These are phyloP conservation scores for Polytrichum commune DNA, from an alignment of 225 moss, liverwort and hornwort species.

Conservation along the genomic window DNA sequence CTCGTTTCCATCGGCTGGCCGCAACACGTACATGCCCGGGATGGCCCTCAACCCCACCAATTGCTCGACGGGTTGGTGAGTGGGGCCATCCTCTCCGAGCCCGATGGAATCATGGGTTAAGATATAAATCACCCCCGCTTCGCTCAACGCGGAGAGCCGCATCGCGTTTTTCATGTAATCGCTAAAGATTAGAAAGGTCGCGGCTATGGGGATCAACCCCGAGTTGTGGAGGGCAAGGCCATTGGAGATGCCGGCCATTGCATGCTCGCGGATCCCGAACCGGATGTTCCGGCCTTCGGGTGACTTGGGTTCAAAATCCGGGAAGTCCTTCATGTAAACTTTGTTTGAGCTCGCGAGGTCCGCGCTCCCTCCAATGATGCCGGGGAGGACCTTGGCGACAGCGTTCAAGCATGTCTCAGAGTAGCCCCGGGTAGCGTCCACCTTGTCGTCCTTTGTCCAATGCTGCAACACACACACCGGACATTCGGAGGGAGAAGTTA, in stretches of 20 bases:
- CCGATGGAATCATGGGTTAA: slow-evolving; percentile 76
- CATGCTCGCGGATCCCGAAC: slow-evolving; percentile 70
- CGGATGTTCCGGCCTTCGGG: slow-evolving; percentile 65
- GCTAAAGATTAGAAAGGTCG: slow-evolving; percentile 68
- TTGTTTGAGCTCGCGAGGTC: slow-evolving; percentile 75
- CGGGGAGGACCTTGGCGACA: slow-evolving; percentile 28
- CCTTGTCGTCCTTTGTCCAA: slow-evolving; percentile 48
- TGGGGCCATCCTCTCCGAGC: slow-evolving; percentile 76
- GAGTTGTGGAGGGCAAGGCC: slow-evolving; percentile 59
- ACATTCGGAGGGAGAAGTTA: too few relatives aligned
- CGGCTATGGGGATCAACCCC: slow-evolving; percentile 64
- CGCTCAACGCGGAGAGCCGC: slow-evolving; percentile 60
- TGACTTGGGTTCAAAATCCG: slow-evolving; percentile 23
- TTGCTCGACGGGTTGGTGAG: slow-evolving; percentile 79
- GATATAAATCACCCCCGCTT: slow-evolving; percentile 67
- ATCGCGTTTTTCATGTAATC: slow-evolving; percentile 79
- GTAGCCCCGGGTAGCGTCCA: slow-evolving; percentile 75
- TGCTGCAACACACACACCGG: slow-evolving; percentile 20
- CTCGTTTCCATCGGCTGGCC: slow-evolving; percentile 69
- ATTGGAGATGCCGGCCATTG: slow-evolving; percentile 72
- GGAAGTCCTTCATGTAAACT: slow-evolving; percentile 34
- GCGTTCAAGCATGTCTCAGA: slow-evolving; percentile 67
- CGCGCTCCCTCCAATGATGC: slow-evolving; percentile 65
- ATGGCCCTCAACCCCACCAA: slow-evolving; percentile 63
- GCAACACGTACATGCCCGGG: slow-evolving; percentile 51